Evolutionary conservation across 2,329 filamentous ascomycete species (phyloP), one percentile per base, ranked within the genome.

Genomic region (Colletotrichum godetiae): DNA sequence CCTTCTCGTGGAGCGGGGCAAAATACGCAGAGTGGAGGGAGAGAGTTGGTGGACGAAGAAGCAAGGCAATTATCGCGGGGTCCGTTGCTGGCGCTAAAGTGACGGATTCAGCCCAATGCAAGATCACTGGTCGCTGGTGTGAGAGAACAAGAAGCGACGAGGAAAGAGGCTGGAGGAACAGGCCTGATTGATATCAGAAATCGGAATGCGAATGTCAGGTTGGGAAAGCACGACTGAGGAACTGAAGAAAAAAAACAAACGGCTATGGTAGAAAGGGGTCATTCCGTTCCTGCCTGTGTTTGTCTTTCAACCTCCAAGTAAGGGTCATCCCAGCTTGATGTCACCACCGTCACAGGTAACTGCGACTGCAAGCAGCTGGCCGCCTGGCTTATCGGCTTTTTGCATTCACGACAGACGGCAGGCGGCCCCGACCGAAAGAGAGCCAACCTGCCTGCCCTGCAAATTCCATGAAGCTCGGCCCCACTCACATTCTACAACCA

Each of bases 311-410:
- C 60, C 5, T 29, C n/a, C 27, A 29, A 72, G 49, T 35, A 72
- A 67, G 68, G 68, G 67, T 13, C 37, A 68, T 72, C 69, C 65
- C 65, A 53, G 65, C 19, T 53, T 68, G 58, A 72, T 68, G 65
- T 68, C 65, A 68, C 58, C 37, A 52, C 57, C 29, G 19, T 53
- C 42, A 49, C 42, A 49, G 42, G 42, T 19, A 49, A 7, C 52
- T 15, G 22, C 52, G 52, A 24, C 52, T 61, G 58, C 58, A 46
- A 24, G 58, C 42, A 33, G 19, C 60, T 31, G 27, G 37, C 42
- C 29, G 24, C 15, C 27, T n/a, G 37, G 24, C 37, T 31, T 49
- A 24, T 10, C 24, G 37, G 15, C 27, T 49, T 29, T 49, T 15
- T 15, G 15, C 37, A 42, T 19, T 42, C 37, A 42, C 37, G 8